Evolutionary conservation across 371 early-diverging fungal species (phyloP), one percentile per base, ranked within the genome.

Genomic region (Circinella umbellata): DNA sequence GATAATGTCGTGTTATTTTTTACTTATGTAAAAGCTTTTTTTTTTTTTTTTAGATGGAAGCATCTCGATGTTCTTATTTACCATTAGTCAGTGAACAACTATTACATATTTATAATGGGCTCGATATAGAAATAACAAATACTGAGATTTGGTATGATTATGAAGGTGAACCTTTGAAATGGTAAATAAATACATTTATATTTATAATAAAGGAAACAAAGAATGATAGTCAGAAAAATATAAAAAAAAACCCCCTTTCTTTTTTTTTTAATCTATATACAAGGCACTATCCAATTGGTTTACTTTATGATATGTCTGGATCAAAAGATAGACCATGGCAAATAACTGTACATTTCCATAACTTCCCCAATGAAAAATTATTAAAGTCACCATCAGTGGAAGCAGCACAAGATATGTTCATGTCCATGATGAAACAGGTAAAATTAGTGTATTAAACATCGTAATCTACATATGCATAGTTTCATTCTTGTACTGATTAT

Each of bases 341-440:
- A 0, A 73, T 93, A 48, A 90, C 84, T 15, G 79, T 91, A 2
- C 90, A 88, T 69, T 82, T 89, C 64, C 74, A 79, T 53, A 71
- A 82, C 61, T 90, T 89, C 69, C 93, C 93, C 0, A 76, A 74
- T 8, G 87, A 86, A 63, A 83, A 78, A 36, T 60, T 93, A 39
- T 78, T 92, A 63, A 74, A 82, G 51, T 78, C 76, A 34, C 89
- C 85, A 10, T 81, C 84, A 7, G 63, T 82, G 20, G 88, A 87
- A 46, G 81, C 82, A 4, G 82, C 86, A 38, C 90, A 86, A 69
- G 90, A 90, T 67, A 88, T 88, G 72, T 93, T 87, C 73, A 93
- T 93, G 92, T 83, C 91, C n/a, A 88, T 90, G 88, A 78, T 91
- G 63, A 93, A 93, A 77, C 91, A 93, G 85, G 92, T 89, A 35